Evolutionary conservation across 495 filamentous ascomycete genomes (phyloP).

Genomic region (Pseudoneurospora amorphoporcata): DNA sequence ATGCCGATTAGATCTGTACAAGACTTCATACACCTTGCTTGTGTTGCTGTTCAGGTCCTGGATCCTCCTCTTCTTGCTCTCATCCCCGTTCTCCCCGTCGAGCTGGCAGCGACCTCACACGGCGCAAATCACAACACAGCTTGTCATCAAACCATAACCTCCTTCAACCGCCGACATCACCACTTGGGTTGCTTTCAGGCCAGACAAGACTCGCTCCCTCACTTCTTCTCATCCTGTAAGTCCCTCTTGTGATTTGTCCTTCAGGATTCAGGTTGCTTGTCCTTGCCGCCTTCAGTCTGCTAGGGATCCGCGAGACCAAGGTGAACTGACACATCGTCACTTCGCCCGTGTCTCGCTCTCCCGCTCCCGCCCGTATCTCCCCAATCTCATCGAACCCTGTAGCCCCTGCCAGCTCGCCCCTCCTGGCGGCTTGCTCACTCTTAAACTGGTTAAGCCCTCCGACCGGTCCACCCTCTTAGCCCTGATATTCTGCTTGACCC

Average conservation of each 20-base stretch:
- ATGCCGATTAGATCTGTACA: neutral
- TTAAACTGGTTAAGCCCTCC: constrained; percentile 24
- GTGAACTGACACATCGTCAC: constrained; percentile 7
- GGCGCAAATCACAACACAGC: neutral
- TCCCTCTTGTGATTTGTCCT: constrained; percentile 5
- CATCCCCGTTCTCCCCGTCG: neutral
- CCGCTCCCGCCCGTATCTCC: constrained; percentile 5
- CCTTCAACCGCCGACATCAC: neutral
- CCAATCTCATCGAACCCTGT: neutral
- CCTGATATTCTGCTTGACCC: constrained; percentile 13
- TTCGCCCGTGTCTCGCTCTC: constrained; percentile 13
- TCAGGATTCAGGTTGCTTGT: neutral
- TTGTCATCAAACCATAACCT: neutral
- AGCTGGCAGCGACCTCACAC: neutral
- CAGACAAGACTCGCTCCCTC: constrained; percentile 5
- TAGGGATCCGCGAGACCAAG: constrained; percentile 4
- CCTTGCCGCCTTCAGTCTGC: neutral
- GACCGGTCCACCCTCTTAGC: constrained; percentile 11
- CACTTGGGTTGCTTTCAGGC: neutral
- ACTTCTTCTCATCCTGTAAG: constrained; percentile 2
- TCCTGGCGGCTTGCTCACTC: constrained; percentile 12
- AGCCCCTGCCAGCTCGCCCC: neutral
- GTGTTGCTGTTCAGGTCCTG: neutral
- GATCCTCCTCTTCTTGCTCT: neutral
- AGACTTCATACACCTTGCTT: neutral